Evolutionary conservation across 345 rosid species (phyloP), one percentile per base, ranked within the genome.

Genomic region (Dovyalis caffra): DNA sequence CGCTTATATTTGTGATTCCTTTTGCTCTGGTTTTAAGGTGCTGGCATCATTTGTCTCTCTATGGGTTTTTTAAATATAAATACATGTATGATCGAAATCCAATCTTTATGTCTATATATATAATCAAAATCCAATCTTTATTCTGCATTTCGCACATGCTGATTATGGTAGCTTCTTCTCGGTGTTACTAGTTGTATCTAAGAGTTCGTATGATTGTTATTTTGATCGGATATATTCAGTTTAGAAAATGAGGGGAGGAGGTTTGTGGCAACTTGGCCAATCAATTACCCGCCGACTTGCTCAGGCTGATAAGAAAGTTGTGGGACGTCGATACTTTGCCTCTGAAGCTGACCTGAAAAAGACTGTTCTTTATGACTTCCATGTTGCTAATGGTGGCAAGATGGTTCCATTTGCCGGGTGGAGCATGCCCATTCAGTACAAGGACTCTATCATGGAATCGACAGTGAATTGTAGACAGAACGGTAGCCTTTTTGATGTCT

Each of bases 341-440:
- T 83, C 97, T 0, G 99, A 88, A 58, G 87, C 91, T 73, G 97
- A 92, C 34, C 89, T 92, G 38, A 96, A 92, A 83, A 93, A 96
- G 79, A 96, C 98, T 1, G 98, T 76, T 49, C 97, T 95, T 69
- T 87, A 91, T 68, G 97, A 93, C 78, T 95, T 90, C 80, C 98
- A 95, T 37, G 87, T 93, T 20, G 81, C 88, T 15, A 57, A 92
- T 78, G 98, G 97, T 6, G 97, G 88, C 73, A 96, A 96, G 87
- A 96, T 93, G 99, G 99, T 92, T 64, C 99, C 98, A 25, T 96
- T 96, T 74, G 99, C 99, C 64, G 98, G 98, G 69, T 96, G 98
- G 98, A 87, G 97, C 86, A 96, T 96, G 99, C 99, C 99, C 10
- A 90, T 96, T 77, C 98, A 93, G 79, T 96, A 93, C 89, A 96